Percentiles rank a stretch among this genome's conserved stretches.
Evolutionary conservation across 495 filamentous ascomycete genomes (phyloP).

Genomic region (Hypoxylon cercidicola): DNA sequence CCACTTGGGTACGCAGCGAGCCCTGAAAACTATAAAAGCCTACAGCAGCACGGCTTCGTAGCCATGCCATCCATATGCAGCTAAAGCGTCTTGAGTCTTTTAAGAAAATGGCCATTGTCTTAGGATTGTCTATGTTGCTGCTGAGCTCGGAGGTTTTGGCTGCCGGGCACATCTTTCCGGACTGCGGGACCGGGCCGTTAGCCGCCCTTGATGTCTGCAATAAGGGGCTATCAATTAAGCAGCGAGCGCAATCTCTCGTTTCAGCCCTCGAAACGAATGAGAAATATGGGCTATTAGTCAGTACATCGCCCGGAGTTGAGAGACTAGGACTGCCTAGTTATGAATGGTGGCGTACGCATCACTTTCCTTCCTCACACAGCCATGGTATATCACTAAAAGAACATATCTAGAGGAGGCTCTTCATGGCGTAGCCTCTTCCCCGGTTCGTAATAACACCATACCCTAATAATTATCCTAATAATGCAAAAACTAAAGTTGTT

Average conservation of each 20-base stretch:
- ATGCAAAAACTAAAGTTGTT: too few relatives aligned
- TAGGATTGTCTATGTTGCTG: slow-evolving; percentile 22
- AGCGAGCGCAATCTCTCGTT: slow-evolving; percentile 35
- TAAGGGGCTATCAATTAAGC: slow-evolving; percentile 24
- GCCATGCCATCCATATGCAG: neutral
- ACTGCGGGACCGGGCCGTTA: slow-evolving; percentile 40
- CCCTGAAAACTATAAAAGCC: slow-evolving; percentile 35
- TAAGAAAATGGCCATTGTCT: slow-evolving; percentile 14
- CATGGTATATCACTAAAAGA: neutral
- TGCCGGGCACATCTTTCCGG: slow-evolving; percentile 37
- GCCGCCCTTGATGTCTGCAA: slow-evolving; percentile 41
- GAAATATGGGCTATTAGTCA: slow-evolving; percentile 64
- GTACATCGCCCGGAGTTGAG: slow-evolving; percentile 62
- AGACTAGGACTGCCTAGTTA: slow-evolving; percentile 67
- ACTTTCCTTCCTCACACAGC: slow-evolving; percentile 6
- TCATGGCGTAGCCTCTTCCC: slow-evolving; percentile 65
- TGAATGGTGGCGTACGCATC: slow-evolving; percentile 55
- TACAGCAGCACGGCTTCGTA: neutral
- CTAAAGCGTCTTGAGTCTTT: neutral
- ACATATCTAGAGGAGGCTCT: slow-evolving; percentile 57
- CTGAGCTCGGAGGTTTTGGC: slow-evolving; percentile 34
- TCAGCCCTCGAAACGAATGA: slow-evolving; percentile 48
- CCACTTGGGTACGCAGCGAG: slow-evolving; percentile 15
- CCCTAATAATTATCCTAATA: too few relatives aligned
- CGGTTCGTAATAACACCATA: slow-evolving; percentile 40